Base-by-base conservation (phyloP, 148 eudicot species). In the Chenopodium album region DNA sequence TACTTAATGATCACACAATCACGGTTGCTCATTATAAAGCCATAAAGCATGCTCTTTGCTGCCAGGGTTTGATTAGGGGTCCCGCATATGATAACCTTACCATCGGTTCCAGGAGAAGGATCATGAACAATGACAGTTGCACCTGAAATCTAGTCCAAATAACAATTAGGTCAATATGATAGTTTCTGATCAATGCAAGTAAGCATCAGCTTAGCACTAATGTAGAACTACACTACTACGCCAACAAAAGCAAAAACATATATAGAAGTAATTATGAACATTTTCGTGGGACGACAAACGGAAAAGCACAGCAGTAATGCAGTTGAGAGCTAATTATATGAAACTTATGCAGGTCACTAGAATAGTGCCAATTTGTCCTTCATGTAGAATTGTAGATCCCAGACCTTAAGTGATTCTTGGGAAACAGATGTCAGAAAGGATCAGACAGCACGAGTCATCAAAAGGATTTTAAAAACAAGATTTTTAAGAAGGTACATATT, bases 61-160 rank as follows among this genome's bases (percentile, higher is more conserved):
- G 76, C 76, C 82, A 37, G 66, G 47, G 76, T 79, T 79, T 44
- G 82, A 41, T 79, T 71, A 56, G 76, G 76, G 23, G 68, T 79
- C n/a, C 82, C 82, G 14, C 76, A 59, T 4, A 79, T 79, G 63
- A 71, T 41, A 56, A 75, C 82, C 76, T 59, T 79, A 14, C 82
- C 82, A 59, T 79, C 76, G n/a, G 16, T 71, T 41, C 76, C 82
- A 23, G 82, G 82, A 12, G 22, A 71, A 4, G 82, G 83, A 48
- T 73, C 78, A 44, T 80, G 78, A 80, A 80, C 16, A n/a, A 62
- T 46, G 83, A 80, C 71, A 23, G 78, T 63, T 46, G 83, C 83
- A 28, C 72, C 77, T 80, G 82, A 34, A 52, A 79, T 60, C 82
- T 79, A 70, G 64, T 46, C 7, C 44, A 17, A 44, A 41, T 46